These are phyloP conservation scores for Leucosporidium creatinivorum DNA, from an alignment of 768 basidiomycete species.

Conservation along the genomic window DNA sequence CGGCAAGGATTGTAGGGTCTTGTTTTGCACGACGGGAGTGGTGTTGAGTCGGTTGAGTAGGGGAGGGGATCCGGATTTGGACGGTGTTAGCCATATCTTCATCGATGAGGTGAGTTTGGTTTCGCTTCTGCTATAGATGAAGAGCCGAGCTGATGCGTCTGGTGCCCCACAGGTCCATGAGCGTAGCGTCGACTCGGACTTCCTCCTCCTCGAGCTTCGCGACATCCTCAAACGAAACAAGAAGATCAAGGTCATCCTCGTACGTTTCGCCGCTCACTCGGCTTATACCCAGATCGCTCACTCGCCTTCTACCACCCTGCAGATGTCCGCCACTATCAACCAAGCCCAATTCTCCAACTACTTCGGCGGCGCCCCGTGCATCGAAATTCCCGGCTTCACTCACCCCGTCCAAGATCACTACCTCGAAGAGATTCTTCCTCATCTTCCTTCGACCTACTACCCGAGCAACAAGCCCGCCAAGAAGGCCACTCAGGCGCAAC, in stretches of 20 bases:
- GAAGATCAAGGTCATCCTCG: slow-evolving; percentile 65
- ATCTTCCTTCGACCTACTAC: slow-evolving; percentile 35
- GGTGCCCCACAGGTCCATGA: slow-evolving; percentile 64
- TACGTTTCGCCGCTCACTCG: slow-evolving; percentile 6
- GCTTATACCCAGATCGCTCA: not conserved
- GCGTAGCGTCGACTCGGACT: slow-evolving; percentile 82
- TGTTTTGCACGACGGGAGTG: slow-evolving; percentile 95
- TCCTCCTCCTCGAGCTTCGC: slow-evolving; percentile 73
- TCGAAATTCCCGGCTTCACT: slow-evolving; percentile 65
- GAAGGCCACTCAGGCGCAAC: slow-evolving; percentile 49
- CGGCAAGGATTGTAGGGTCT: slow-evolving; percentile 58
- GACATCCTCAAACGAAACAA: slow-evolving; percentile 61
- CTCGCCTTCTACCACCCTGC: not conserved
- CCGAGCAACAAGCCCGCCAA: slow-evolving; percentile 43
- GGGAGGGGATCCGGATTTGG: slow-evolving; percentile 57
- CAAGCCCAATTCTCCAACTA: slow-evolving; percentile 76
- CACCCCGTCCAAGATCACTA: slow-evolving; percentile 51
- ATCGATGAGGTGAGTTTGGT: slow-evolving; percentile 68
- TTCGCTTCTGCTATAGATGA: too few relatives aligned
- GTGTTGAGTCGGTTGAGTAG: slow-evolving; percentile 67
- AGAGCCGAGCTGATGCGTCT: not conserved
- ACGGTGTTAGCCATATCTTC: slow-evolving; percentile 70
- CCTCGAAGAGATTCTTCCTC: slow-evolving; percentile 67
- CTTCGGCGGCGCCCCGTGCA: slow-evolving; percentile 68
- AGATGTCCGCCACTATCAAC: slow-evolving; percentile 92